These are phyloP conservation scores for Arabidopsis arenosa DNA, from an alignment of 345 rosid species.

Conservation along the genomic window DNA sequence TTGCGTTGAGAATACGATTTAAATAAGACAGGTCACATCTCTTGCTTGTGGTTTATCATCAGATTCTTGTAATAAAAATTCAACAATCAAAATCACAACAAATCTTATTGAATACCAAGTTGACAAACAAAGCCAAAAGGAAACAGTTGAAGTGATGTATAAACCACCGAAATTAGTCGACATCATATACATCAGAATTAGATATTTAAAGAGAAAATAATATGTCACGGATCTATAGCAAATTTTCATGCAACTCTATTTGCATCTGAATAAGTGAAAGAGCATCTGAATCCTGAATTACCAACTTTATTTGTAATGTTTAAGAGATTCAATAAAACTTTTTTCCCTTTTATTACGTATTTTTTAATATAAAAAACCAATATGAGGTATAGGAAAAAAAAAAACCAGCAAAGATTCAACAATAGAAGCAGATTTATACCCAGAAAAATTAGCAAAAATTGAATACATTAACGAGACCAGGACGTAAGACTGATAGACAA, in stretches of 20 bases:
- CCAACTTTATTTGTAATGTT: neutral
- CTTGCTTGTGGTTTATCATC: slow-evolving; percentile 20
- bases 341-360: neutral
- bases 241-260: slow-evolving; percentile 18
- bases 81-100: slow-evolving; percentile 13
- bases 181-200: neutral
- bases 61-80: neutral
- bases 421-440: neutral
- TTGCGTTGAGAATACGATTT: slow-evolving; percentile 31
- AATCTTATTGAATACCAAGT: neutral
- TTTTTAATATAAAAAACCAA: neutral
- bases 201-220: neutral
- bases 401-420: neutral
- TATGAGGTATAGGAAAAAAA: slow-evolving; percentile 1
- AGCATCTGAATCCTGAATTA: neutral
- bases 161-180: slow-evolving; percentile 3
- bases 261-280: slow-evolving; percentile 18
- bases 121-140: neutral
- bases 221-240: neutral
- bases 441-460: neutral
- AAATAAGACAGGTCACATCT: slow-evolving; percentile 28
- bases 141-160: neutral
- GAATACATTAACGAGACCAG: neutral
- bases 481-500: slow-evolving; percentile 14
- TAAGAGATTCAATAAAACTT: slow-evolving; percentile 7